Conservation (phyloP, 192 early-diverging fungal species). For the Coemansia biformis region DNA sequence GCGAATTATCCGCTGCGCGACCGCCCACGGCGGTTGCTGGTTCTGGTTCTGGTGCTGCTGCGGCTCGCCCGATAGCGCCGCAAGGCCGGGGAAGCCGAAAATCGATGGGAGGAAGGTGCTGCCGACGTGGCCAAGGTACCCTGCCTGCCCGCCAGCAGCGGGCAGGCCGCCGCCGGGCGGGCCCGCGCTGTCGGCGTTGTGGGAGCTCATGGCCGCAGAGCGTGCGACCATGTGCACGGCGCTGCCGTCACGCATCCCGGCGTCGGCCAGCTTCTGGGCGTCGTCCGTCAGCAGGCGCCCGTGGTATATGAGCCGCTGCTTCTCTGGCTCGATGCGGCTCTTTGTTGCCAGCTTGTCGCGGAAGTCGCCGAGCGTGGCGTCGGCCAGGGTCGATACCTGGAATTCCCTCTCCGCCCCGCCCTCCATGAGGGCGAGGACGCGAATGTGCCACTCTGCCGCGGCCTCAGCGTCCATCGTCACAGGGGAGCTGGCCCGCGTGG, state of each 20-base stretch:
- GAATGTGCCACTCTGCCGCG: slow-evolving; percentile 27
- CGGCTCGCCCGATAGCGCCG: too few relatives aligned
- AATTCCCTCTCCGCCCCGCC: slow-evolving; percentile 26
- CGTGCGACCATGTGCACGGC: slow-evolving; percentile 44
- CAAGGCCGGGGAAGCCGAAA: neutral
- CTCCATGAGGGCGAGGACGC: slow-evolving; percentile 43
- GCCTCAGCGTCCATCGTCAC: slow-evolving; percentile 7
- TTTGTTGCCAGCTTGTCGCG: slow-evolving; percentile 24
- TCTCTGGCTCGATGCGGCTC: slow-evolving; percentile 34
- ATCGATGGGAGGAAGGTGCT: too few relatives aligned
- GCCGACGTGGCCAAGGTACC: too few relatives aligned
- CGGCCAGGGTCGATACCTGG: slow-evolving; percentile 11
- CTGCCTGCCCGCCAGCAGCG: neutral
- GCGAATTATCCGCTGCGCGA: slow-evolving; percentile 1
- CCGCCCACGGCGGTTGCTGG: too few relatives aligned
- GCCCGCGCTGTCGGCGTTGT: neutral
- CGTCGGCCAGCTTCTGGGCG: slow-evolving; percentile 25
- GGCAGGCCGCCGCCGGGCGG: neutral
- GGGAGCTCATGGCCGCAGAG: slow-evolving; percentile 3
- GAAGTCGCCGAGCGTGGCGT: slow-evolving; percentile 32
- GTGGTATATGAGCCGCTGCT: slow-evolving; percentile 43
- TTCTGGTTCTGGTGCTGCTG: too few relatives aligned
- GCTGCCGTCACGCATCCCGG: slow-evolving; percentile 29
- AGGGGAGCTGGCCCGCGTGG: too few relatives aligned
- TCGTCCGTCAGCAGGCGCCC: slow-evolving; percentile 38